phyloP scores from a whole-genome alignment of 2,329 filamentous ascomycete genomes.

The Neopestalotiopsis clavispora region DNA sequence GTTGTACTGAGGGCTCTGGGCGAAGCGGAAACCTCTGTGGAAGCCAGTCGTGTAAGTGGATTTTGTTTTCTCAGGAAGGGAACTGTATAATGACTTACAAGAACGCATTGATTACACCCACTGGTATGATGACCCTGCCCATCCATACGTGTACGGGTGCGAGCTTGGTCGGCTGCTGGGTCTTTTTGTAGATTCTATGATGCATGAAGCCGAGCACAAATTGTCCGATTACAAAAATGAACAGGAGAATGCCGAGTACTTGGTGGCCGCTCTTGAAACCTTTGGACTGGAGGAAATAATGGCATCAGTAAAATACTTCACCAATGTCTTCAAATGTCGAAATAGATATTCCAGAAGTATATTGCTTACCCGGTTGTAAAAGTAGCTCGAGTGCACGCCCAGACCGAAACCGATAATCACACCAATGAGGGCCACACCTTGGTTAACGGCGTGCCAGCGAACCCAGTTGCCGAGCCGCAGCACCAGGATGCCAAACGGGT shows the following conservation, averaged over 20 bases:
- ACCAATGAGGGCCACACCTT: constrained; percentile 53
- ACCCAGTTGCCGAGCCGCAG: constrained; percentile 56
- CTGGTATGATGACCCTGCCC: constrained; percentile 56
- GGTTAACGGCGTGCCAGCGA: constrained; percentile 59
- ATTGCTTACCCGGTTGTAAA: constrained; percentile 59
- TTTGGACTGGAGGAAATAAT: constrained; percentile 46
- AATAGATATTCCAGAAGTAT: too few relatives aligned
- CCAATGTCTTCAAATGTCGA: constrained; percentile 12
- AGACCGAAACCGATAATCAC: constrained; percentile 55
- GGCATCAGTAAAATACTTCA: not conserved
- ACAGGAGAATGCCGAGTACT: constrained; percentile 60
- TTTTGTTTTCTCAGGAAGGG: too few relatives aligned
- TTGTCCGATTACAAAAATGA: constrained; percentile 56
- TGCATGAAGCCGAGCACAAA: constrained; percentile 60
- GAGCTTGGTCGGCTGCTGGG: constrained; percentile 52
- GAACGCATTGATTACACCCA: constrained; percentile 62
- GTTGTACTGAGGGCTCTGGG: constrained; percentile 51
- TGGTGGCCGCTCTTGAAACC: constrained; percentile 60
- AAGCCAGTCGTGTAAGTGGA: not conserved
- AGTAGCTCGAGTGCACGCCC: constrained; percentile 56
- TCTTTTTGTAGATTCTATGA: constrained; percentile 57
- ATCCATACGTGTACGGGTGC: constrained; percentile 62
- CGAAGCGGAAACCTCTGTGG: constrained; percentile 60
- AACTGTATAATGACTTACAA: constrained; percentile 45
- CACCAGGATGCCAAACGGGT: constrained; percentile 60